Conservation (phyloP, 805 yeast species). For the Saccharomyces cerevisiae region DNA sequence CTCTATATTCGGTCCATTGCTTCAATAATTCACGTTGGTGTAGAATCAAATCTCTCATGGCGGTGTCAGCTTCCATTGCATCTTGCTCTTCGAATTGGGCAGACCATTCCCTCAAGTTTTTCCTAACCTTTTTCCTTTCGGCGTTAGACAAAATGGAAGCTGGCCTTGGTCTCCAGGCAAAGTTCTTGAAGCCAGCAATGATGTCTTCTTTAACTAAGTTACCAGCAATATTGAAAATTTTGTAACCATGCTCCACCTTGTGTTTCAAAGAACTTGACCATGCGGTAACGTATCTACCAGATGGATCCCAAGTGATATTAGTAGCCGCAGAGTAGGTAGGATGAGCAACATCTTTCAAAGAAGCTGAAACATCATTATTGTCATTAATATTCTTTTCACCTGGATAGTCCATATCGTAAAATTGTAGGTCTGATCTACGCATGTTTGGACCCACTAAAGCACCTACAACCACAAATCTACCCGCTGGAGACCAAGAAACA, state of each 20-base stretch:
- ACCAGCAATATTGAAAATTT: conserved; percentile 79
- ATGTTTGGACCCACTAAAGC: conserved; percentile 38
- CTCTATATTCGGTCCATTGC: conserved; percentile 82
- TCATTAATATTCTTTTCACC: conserved; percentile 42
- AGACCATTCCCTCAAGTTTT: conserved; percentile 79
- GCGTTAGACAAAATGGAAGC: conserved; percentile 61
- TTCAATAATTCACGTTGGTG: conserved; percentile 71
- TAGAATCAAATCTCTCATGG: conserved; percentile 80
- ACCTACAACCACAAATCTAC: conserved; percentile 66
- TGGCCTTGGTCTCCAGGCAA: conserved; percentile 98
- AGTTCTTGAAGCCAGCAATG: conserved; percentile 76
- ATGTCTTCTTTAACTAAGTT: conserved; percentile 63
- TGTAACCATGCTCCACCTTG: conserved; percentile 83
- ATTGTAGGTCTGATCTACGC: conserved; percentile 62
- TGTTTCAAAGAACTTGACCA: conserved; percentile 86
- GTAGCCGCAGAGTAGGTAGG: conserved; percentile 72
- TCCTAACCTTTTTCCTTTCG: conserved; percentile 82
- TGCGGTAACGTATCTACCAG: conserved; percentile 82
- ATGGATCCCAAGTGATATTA: conserved; percentile 87
- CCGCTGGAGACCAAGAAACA: conserved; percentile 84
- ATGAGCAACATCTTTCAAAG: conserved; percentile 52
- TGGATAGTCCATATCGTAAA: conserved; percentile 78
- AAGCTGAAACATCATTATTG: conserved; percentile 42
- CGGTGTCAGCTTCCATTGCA: conserved; percentile 91
- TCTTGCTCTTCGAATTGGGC: conserved; percentile 92